Base-by-base conservation (phyloP, 2,329 filamentous ascomycete species). In the Hortaea werneckii region DNA sequence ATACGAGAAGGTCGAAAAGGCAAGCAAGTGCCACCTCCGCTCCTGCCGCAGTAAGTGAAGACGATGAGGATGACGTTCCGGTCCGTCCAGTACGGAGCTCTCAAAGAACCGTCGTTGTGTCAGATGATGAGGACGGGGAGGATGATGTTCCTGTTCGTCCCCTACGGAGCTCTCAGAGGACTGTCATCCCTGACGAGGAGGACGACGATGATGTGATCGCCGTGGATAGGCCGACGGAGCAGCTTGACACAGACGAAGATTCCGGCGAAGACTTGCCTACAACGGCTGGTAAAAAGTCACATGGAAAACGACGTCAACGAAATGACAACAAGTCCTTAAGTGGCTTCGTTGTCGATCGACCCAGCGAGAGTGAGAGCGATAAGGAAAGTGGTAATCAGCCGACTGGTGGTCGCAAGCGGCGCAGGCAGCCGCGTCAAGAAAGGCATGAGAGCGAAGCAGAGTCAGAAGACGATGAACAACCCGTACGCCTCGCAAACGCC, bases 211-310 rank as follows among this genome's bases (percentile, higher is more conserved):
- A 40, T 26, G 26, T 20, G n/a, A 40, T 40, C 4, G 37, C 20
- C 8, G 37, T 40, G 8, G 3, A 13, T 20, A 20, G 20, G 20
- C 20, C 20, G 20, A 20, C 20, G 20, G 20, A 20, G 20, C 37
- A 12, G 32, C 32, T n/a, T 13, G 48, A 45, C 30, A 26, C 35
- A 41, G 39, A 48, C 34, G 47, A 40, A 45, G 46, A 42, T 41
- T 29, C 40, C 12, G 40, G 42, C n/a, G 57, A 60, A n/a, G 52
- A 60, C 42, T 56, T 63, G 54, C 59, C 57, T 4, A 59, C 58
- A 0, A 60, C 59, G 1, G 28, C 43, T 5, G 54, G 58, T 7
- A 20, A 20, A 20, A 20, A 20, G 20, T 20, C 20, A 20, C 20
- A 4, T 4, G 20, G 20, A 20, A 20, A 20, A 20, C 20, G 20